Percentiles rank a stretch among this genome's conserved stretches.
Evolutionary conservation across 495 filamentous ascomycete genomes (phyloP).

Genomic region (Daldinia caldariorum): DNA sequence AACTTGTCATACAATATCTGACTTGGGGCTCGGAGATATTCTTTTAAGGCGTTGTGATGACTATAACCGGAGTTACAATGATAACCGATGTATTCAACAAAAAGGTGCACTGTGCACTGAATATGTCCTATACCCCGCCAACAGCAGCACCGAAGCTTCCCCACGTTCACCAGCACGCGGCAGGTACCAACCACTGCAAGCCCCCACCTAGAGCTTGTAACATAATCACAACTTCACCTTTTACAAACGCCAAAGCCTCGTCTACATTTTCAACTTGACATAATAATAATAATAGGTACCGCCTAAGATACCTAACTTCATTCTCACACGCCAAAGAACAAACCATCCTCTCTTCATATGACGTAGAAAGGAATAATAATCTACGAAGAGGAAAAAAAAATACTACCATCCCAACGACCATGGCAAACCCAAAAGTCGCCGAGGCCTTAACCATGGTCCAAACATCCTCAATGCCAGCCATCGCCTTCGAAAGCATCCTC

Average conservation of each 20-base stretch:
- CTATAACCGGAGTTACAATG: not conserved
- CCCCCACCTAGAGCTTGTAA: not conserved
- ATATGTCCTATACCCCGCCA: conserved; percentile 1
- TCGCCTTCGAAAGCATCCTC: conserved; percentile 75
- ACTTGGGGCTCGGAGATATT: not conserved
- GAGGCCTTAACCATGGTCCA: conserved; percentile 66
- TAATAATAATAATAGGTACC: too few species aligned
- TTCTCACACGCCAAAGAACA: not conserved
- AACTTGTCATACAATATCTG: not conserved
- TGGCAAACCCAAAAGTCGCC: conserved; percentile 48
- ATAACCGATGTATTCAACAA: not conserved
- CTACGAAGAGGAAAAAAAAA: too few species aligned
- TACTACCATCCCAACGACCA: too few species aligned
- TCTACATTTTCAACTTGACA: not conserved
- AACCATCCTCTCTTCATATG: not conserved
- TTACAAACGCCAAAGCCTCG: not conserved
- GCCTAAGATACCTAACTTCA: too few species aligned
- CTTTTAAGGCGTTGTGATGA: not conserved
- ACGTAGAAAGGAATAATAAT: too few species aligned
- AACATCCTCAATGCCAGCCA: conserved; percentile 63
- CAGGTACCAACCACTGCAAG: conserved; percentile 1
- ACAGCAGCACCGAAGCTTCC: conserved; percentile 10
- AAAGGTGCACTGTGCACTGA: not conserved
- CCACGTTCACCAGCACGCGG: conserved; percentile 12
- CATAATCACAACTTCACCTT: conserved; percentile 14